phyloP scores from a whole-genome alignment of 371 early-diverging fungal genomes.

The Mortierella sp. region DNA sequence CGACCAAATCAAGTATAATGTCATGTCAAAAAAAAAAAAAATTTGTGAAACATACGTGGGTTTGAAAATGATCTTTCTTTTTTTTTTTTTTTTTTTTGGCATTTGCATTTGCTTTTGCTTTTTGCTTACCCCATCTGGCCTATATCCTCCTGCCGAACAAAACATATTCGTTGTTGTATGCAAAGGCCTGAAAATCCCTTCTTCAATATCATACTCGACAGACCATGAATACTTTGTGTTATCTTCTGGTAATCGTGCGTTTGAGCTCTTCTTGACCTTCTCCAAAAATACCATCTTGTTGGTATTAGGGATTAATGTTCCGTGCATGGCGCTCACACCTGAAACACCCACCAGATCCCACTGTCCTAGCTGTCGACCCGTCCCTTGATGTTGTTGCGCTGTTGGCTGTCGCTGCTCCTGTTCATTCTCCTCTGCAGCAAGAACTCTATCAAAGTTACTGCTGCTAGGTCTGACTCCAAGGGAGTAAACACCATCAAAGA shows the following conservation, averaged over 20 bases:
- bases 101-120: too few species aligned
- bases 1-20: too few species aligned
- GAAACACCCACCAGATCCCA: conserved; percentile 56
- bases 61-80: too few species aligned
- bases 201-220: conserved; percentile 65
- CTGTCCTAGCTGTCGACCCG: conserved; percentile 42
- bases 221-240: conserved; percentile 61
- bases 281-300: conserved; percentile 57
- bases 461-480: neutral
- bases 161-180: conserved; percentile 69
- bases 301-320: conserved; percentile 50
- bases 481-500: conserved; percentile 28
- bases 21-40: too few species aligned
- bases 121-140: conserved; percentile 61
- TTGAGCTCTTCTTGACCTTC: conserved; percentile 38
- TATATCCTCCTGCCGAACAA: conserved; percentile 74
- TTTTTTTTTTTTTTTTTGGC: too few species aligned
- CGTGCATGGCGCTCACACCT: conserved; percentile 57
- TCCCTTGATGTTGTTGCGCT: conserved; percentile 15
- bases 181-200: conserved; percentile 60
- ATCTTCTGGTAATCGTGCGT: conserved; percentile 33
- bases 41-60: neutral
- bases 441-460: neutral
- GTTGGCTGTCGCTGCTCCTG: neutral
- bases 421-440: neutral